Percentiles rank a stretch among this genome's conserved stretches.
phyloP scores from a whole-genome alignment of 306 rosid genomes.

The Castanea mollissima region DNA sequence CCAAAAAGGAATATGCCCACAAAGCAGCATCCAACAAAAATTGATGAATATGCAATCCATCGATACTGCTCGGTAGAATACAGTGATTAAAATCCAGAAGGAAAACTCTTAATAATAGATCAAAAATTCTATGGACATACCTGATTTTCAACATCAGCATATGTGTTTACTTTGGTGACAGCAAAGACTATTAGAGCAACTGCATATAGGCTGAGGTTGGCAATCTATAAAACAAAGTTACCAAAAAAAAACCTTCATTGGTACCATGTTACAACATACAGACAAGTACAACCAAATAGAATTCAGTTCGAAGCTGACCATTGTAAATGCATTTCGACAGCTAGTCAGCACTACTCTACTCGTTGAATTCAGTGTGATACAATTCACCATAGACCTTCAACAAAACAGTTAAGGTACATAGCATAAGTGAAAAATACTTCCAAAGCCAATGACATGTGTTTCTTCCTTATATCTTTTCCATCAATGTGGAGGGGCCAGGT shows the following conservation, averaged over 20 bases:
- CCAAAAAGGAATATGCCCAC: constrained; percentile 66
- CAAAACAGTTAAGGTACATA: constrained; percentile 6
- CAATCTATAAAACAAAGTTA: constrained; percentile 50
- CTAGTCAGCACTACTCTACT: constrained; percentile 94
- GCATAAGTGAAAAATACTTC: constrained; percentile 4
- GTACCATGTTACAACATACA: neutral
- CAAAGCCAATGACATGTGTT: constrained; percentile 10
- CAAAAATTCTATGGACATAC: constrained; percentile 32
- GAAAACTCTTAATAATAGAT: constrained; percentile 14
- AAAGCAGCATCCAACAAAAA: constrained; percentile 87
- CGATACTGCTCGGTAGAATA: constrained; percentile 63
- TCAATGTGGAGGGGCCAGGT: constrained; percentile 1
- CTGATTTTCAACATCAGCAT: constrained; percentile 64
- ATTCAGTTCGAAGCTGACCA: constrained; percentile 52
- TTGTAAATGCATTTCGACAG: constrained; percentile 91
- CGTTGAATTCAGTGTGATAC: constrained; percentile 81
- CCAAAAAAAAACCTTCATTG: neutral
- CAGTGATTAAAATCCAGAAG: constrained; percentile 19
- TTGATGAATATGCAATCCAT: constrained; percentile 88
- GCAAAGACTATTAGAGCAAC: constrained; percentile 69
- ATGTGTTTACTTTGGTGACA: constrained; percentile 41
- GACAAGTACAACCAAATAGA: constrained; percentile 4
- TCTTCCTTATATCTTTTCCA: constrained; percentile 3
- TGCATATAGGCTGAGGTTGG: constrained; percentile 81
- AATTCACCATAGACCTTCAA: constrained; percentile 93